Evolutionary conservation across 108 stramenopile species (phyloP), one percentile per base, ranked within the genome.

Genomic region (Fragilariopsis cylindrus): DNA sequence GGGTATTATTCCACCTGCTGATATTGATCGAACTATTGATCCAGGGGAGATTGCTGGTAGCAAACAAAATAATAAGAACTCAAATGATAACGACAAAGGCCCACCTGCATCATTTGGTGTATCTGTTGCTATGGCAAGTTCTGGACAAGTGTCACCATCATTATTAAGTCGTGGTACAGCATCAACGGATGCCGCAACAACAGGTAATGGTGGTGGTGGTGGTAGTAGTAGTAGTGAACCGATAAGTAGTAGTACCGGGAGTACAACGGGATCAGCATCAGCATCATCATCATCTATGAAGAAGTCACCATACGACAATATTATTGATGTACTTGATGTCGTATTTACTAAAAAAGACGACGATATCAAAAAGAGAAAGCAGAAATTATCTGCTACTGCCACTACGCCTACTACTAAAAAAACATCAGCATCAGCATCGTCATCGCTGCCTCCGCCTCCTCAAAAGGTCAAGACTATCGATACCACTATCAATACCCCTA

Each of bases 151-250:
- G n/a, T 44, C 62, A 45, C 40, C 43, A 41, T 42, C 43, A n/a
- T n/a, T 63, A 44, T 44, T 63, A 43, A 63, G 62, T 40, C 62
- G 62, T n/a, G 62, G 62, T 4, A 63, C 62, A 12, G 62, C 62
- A 11, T 63, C 62, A 0, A 63, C 62, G 40, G 62, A 63, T 45
- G 62, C 62, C 12, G 30, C 30, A 30, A 30, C 30, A 30, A 30
- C 30, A 30, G 30, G 30, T 30, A 30, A 2, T 30, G 30, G 30
- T 30, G 1, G 30, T 30, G 30, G 30, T 0, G 0, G 30, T 30
- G 30, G 30, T 30, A 30, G 2, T 30, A 2, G 30, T 30, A 30
- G 30, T 30, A 2, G 30, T 30, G 30, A 30, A 30, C 30, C 30
- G 30, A 30, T 30, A 30, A 30, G 30, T 30, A 30, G 30, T 30